phyloP scores from a whole-genome alignment of 768 basidiomycete genomes.

The Chlorophyllum brunneum region DNA sequence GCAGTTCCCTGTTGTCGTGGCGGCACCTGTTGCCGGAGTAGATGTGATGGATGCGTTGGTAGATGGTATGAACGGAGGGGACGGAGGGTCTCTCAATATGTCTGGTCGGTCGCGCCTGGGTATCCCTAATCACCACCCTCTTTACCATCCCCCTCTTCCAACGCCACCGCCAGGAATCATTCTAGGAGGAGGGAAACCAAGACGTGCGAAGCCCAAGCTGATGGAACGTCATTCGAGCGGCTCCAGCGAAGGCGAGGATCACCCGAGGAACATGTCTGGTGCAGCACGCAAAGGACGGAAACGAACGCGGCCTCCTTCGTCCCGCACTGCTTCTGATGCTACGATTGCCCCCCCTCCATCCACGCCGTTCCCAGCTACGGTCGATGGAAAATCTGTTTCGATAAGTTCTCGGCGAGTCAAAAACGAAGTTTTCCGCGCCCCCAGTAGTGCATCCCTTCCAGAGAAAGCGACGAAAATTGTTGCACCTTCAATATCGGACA shows the following conservation, averaged over 20 bases:
- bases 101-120: constrained; percentile 51
- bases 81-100: constrained; percentile 35
- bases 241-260: constrained; percentile 58
- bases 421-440: constrained; percentile 3
- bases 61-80: constrained; percentile 83
- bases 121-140: constrained; percentile 62
- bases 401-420: constrained; percentile 7
- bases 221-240: constrained; percentile 31
- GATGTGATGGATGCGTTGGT: constrained; percentile 88
- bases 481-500: constrained; percentile 83
- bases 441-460: constrained; percentile 5
- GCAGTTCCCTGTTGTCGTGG: constrained; percentile 62
- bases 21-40: constrained; percentile 74
- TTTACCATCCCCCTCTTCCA: constrained; percentile 81
- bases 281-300: constrained; percentile 31
- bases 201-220: constrained; percentile 27
- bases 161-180: constrained; percentile 78
- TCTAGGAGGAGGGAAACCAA: constrained; percentile 49
- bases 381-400: constrained; percentile 16
- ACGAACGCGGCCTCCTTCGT: constrained; percentile 25
- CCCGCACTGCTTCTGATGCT: constrained; percentile 23
- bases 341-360: constrained; percentile 11
- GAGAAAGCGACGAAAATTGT: constrained; percentile 34
- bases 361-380: constrained; percentile 12
- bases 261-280: constrained; percentile 22